These are phyloP conservation scores for Lyophyllum shimeji DNA, from an alignment of 768 basidiomycete species.

Conservation along the genomic window DNA sequence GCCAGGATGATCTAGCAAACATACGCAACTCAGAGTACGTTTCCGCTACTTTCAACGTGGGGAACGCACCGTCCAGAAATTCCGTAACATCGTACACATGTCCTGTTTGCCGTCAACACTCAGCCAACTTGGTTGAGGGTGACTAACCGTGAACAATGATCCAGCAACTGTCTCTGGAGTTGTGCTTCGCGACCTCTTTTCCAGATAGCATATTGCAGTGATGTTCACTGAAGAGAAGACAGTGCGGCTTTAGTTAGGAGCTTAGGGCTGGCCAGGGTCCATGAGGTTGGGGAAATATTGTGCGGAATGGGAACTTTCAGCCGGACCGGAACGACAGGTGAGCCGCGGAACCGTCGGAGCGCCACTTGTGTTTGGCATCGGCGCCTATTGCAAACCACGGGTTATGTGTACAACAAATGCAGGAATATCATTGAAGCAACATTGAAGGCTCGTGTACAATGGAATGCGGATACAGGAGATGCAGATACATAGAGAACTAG, in stretches of 20 bases:
- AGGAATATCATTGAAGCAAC: background rate
- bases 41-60: background rate
- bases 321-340: constrained; percentile 2
- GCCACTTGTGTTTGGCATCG: background rate
- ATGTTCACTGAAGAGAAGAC: constrained; percentile 22
- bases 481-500: background rate
- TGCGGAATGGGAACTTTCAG: background rate
- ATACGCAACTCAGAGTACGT: background rate
- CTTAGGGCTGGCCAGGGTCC: background rate
- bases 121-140: background rate
- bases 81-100: constrained; percentile 81
- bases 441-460: no score
- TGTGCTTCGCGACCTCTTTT: constrained; percentile 54
- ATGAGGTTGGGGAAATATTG: background rate
- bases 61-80: constrained; percentile 60
- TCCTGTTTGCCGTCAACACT: constrained; percentile 34
- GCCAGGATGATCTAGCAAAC: constrained; percentile 61
- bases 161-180: constrained; percentile 66
- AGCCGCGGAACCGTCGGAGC: background rate
- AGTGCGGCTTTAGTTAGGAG: background rate
- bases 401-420: background rate
- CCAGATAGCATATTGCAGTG: constrained; percentile 34
- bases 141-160: constrained; percentile 79
- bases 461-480: background rate
- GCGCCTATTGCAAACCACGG: background rate